Evolutionary conservation across 2,329 filamentous ascomycete species (phyloP).

Genomic region (Alternaria sp.): DNA sequence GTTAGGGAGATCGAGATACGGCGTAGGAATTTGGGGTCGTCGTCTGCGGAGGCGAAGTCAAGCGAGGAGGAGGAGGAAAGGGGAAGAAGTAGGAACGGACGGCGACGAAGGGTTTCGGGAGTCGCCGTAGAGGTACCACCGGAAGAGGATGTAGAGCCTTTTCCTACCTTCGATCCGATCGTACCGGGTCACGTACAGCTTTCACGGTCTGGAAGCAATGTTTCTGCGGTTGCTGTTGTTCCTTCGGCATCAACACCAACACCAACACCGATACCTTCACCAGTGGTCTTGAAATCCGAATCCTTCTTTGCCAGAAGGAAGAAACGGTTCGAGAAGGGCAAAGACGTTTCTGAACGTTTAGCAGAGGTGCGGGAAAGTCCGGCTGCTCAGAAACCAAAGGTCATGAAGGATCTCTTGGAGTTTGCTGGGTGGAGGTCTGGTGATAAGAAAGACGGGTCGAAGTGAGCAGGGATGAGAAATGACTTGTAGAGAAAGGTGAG

Average conservation of each 20-base stretch:
- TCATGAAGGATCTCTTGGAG: background rate
- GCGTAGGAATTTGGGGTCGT: background rate
- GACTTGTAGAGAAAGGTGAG: background rate
- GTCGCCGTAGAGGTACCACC: background rate
- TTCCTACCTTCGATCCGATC: background rate
- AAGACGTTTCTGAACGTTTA: background rate
- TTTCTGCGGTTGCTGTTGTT: background rate
- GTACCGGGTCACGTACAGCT: background rate
- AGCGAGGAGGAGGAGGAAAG: background rate
- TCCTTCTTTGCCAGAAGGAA: background rate
- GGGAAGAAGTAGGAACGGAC: background rate
- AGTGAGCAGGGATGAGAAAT: background rate
- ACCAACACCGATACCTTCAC: background rate
- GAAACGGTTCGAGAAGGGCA: background rate
- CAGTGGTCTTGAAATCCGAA: background rate
- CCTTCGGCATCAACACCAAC: background rate
- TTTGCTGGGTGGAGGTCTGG: background rate
- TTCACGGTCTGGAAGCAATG: background rate
- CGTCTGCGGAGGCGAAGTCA: background rate
- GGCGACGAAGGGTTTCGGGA: background rate
- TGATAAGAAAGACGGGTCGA: background rate
- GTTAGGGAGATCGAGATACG: background rate
- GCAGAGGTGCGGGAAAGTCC: background rate
- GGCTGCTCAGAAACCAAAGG: background rate
- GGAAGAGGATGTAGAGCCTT: background rate